These are phyloP conservation scores for Pseudocercospora cruenta DNA, from an alignment of 2,329 filamentous ascomycete species.

Conservation along the genomic window DNA sequence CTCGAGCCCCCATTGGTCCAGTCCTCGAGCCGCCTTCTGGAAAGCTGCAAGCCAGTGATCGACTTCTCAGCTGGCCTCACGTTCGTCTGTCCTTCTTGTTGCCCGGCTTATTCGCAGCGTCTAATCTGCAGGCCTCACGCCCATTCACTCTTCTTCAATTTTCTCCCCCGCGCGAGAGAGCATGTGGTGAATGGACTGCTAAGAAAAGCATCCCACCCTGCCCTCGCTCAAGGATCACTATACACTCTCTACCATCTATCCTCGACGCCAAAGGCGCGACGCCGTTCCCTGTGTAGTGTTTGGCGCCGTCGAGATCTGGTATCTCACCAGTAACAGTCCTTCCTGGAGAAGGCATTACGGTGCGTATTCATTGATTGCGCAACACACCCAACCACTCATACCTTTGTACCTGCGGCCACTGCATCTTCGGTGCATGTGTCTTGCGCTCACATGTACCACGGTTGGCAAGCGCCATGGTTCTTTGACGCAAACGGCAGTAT, in stretches of 20 bases:
- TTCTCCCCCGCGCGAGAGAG: constrained; percentile 26
- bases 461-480: constrained; percentile 34
- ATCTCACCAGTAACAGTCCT: constrained; percentile 38
- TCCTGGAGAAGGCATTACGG: constrained; percentile 39
- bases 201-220: constrained; percentile 33
- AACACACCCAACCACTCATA: constrained; percentile 21
- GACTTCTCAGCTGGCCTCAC: constrained; percentile 21
- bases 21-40: constrained; percentile 20
- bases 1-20: constrained; percentile 21
- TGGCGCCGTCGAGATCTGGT: constrained; percentile 38
- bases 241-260: constrained; percentile 27
- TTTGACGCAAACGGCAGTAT: constrained; percentile 15
- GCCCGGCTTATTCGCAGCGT: constrained; percentile 17
- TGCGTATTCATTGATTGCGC: constrained; percentile 35
- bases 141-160: constrained; percentile 21
- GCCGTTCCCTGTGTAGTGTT: constrained; percentile 33
- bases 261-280: constrained; percentile 29
- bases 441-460: constrained; percentile 21
- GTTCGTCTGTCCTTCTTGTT: constrained; percentile 18
- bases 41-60: constrained; percentile 16
- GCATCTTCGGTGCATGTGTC: constrained; percentile 23
- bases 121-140: constrained; percentile 21
- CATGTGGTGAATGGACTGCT: constrained; percentile 36
- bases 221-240: constrained; percentile 20
- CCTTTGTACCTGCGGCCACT: constrained; percentile 18